These are phyloP conservation scores for Sphaerostilbella broomeana DNA, from an alignment of 2,329 filamentous ascomycete genomes.

Conservation along the genomic window DNA sequence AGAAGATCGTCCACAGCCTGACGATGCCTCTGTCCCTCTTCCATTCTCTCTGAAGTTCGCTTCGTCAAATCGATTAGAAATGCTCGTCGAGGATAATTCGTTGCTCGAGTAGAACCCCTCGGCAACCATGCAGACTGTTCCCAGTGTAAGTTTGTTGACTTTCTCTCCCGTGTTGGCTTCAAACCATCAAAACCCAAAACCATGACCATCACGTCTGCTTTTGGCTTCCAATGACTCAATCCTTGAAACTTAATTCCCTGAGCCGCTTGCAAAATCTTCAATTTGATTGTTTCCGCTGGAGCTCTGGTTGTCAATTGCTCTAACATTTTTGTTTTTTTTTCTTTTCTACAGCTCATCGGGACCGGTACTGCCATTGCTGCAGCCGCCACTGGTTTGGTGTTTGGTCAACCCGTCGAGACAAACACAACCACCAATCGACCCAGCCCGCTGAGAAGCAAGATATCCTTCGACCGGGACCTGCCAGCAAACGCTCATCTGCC, in stretches of 20 bases:
- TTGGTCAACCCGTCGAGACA: constrained; percentile 47
- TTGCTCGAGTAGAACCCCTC: constrained; percentile 33
- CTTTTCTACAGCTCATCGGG: constrained; percentile 47
- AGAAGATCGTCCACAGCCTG: constrained; percentile 13
- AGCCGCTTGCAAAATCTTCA: background rate
- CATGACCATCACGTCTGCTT: background rate
- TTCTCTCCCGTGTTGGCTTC: background rate
- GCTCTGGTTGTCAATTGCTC: background rate
- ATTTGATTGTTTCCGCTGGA: background rate
- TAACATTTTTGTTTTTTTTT: constrained; percentile 11
- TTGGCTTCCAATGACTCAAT: no score
- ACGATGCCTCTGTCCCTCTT: constrained; percentile 24
- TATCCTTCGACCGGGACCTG: constrained; percentile 31
- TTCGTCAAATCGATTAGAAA: constrained; percentile 26
- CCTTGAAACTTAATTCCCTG: no score
- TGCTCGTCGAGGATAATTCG: constrained; percentile 31
- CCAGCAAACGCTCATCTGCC: constrained; percentile 21
- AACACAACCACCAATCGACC: constrained; percentile 22
- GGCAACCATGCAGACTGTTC: constrained; percentile 49
- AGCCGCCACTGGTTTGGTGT: constrained; percentile 52
- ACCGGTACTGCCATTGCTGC: constrained; percentile 56
- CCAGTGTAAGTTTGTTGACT: constrained; percentile 36
- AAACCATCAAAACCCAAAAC: constrained; percentile 1
- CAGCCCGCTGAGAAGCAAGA: constrained; percentile 24
- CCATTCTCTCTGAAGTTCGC: constrained; percentile 20